phyloP scores from a whole-genome alignment of 225 moss, liverwort and hornwort species.

The Polytrichum formosum region DNA sequence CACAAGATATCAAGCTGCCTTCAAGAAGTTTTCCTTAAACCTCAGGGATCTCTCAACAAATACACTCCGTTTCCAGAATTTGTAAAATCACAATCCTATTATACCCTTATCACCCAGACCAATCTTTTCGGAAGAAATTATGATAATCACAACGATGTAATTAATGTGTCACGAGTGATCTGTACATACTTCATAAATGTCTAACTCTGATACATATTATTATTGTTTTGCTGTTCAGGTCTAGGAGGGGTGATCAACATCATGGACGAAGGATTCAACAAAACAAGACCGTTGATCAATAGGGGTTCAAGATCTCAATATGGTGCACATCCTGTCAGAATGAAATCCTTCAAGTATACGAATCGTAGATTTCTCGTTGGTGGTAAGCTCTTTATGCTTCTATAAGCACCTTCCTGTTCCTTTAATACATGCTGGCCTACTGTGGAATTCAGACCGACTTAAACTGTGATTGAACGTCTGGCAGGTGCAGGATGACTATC shows the following conservation, averaged over 20 bases:
- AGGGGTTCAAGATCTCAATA: background rate
- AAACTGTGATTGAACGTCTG: conserved; percentile 3
- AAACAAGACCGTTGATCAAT: background rate
- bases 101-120: too few species aligned
- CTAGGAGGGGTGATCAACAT: conserved; percentile 6
- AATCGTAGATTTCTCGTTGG: conserved; percentile 8
- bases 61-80: too few species aligned
- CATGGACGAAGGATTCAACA: conserved; percentile 10
- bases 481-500: conserved; percentile 4
- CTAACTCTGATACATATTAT: too few species aligned
- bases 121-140: too few species aligned
- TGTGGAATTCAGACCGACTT: background rate
- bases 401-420: background rate
- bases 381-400: background rate
- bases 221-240: background rate
- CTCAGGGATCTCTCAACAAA: too few species aligned
- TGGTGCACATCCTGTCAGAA: background rate
- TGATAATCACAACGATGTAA: too few species aligned
- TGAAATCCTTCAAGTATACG: background rate
- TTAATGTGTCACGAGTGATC: background rate
- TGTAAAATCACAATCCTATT: too few species aligned
- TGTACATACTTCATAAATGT: background rate
- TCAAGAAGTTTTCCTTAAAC: too few species aligned
- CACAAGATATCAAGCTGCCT: too few species aligned
- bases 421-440: background rate